These are phyloP conservation scores for Serendipita sp. DNA, from an alignment of 768 basidiomycete genomes.

Conservation along the genomic window DNA sequence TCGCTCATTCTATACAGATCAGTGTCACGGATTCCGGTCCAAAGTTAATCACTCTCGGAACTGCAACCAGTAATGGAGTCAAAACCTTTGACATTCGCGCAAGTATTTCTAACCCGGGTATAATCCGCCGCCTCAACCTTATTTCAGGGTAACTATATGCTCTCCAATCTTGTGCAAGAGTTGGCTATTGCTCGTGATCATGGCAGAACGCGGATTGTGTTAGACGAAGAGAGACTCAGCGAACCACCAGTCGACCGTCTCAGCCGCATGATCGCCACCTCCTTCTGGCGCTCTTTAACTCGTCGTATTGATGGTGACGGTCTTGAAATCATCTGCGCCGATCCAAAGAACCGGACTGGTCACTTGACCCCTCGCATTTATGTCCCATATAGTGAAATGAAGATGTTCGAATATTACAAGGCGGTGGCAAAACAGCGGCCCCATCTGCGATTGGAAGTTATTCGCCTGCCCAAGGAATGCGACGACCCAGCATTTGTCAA, in stretches of 20 bases:
- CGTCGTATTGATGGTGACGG: conserved; percentile 95
- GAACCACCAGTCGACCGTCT: conserved; percentile 96
- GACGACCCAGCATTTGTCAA: conserved; percentile 83
- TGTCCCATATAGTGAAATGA: conserved; percentile 81
- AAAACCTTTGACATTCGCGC: conserved; percentile 94
- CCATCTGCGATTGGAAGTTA: conserved; percentile 84
- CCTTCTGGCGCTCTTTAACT: conserved; percentile 96
- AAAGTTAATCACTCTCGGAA: conserved; percentile 89
- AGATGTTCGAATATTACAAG: conserved; percentile 91
- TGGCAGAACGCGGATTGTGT: conserved; percentile 85
- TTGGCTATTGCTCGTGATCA: conserved; percentile 92
- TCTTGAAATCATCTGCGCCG: conserved; percentile 90
- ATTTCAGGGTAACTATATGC: conserved; percentile 88
- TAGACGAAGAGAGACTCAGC: conserved; percentile 94
- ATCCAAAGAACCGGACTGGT: conserved; percentile 92
- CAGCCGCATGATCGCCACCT: conserved; percentile 92
- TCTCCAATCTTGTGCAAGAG: conserved; percentile 97
- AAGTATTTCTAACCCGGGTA: conserved; percentile 16
- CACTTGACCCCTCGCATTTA: conserved; percentile 86
- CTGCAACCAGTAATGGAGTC: conserved; percentile 94
- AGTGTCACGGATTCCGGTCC: conserved; percentile 92
- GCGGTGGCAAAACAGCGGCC: conserved; percentile 82
- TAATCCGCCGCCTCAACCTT: neutral
- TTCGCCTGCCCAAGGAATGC: conserved; percentile 69
- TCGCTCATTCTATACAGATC: conserved; percentile 29